Evolutionary conservation across 257 asterid genomes (phyloP).

Genomic region (Verbascum thapsus): DNA sequence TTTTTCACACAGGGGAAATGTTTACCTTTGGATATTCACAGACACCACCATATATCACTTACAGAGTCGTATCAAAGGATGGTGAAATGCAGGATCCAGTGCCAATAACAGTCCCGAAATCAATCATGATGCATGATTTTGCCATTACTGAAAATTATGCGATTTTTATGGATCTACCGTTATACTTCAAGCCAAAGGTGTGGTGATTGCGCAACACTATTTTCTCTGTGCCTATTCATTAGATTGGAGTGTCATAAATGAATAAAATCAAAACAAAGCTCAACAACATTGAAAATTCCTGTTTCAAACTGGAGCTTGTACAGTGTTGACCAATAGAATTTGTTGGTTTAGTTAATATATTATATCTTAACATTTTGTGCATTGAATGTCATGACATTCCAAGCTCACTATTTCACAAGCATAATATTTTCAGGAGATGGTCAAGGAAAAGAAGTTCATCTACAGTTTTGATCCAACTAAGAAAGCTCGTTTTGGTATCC

Average conservation of each 20-base stretch:
- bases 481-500: slow-evolving; percentile 92
- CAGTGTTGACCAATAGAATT: not conserved
- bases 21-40: slow-evolving; percentile 92
- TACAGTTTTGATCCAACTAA: slow-evolving; percentile 76
- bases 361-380: not conserved
- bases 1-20: slow-evolving; percentile 79
- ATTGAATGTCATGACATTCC: slow-evolving; percentile 13
- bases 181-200: slow-evolving; percentile 85
- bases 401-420: slow-evolving; percentile 19
- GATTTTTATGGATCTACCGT: slow-evolving; percentile 89
- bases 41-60: slow-evolving; percentile 73
- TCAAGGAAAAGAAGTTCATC: slow-evolving; percentile 67
- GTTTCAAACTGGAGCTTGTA: slow-evolving; percentile 13
- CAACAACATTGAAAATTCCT: slow-evolving; percentile 6
- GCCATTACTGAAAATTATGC: slow-evolving; percentile 99
- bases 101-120: slow-evolving; percentile 77
- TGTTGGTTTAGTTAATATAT: not conserved
- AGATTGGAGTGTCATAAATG: not conserved
- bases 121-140: slow-evolving; percentile 98
- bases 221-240: slow-evolving; percentile 6
- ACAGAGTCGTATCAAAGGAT: slow-evolving; percentile 88
- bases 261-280: slow-evolving; percentile 3
- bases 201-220: slow-evolving; percentile 19
- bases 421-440: slow-evolving; percentile 79
- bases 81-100: slow-evolving; percentile 94